Evolutionary conservation across 2,329 filamentous ascomycete species (phyloP).

Genomic region (Clonostachys chloroleuca): DNA sequence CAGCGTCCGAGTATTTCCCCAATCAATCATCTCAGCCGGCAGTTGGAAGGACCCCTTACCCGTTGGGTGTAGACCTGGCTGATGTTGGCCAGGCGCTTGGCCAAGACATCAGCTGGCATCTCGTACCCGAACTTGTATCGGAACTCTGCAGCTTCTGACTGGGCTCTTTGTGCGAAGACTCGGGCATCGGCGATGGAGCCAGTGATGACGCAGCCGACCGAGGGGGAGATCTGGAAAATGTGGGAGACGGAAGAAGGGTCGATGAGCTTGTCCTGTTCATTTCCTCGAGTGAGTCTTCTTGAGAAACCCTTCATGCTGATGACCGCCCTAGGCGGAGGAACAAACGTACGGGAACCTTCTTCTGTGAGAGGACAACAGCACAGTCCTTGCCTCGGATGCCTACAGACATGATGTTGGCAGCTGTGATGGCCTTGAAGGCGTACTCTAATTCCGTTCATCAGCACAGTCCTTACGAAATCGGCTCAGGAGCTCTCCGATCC

Average conservation of each 20-base stretch:
- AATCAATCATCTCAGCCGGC: neutral
- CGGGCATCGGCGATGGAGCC: slow-evolving; percentile 96
- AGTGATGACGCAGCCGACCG: slow-evolving; percentile 97
- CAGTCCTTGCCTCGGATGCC: slow-evolving; percentile 95
- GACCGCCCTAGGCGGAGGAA: neutral
- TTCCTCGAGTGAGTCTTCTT: neutral
- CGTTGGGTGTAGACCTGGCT: slow-evolving; percentile 98
- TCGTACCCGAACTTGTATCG: slow-evolving; percentile 98
- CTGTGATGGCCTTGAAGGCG: slow-evolving; percentile 99
- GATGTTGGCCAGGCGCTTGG: slow-evolving; percentile 97
- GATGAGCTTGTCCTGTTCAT: slow-evolving; percentile 88
- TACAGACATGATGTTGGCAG: slow-evolving; percentile 97
- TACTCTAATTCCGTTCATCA: slow-evolving; percentile 65
- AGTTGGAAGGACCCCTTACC: slow-evolving; percentile 45
- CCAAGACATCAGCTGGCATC: slow-evolving; percentile 96
- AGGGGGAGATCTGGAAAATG: slow-evolving; percentile 94
- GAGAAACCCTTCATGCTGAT: too few relatives aligned
- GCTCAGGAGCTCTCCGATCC: too few relatives aligned
- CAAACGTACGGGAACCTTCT: slow-evolving; percentile 90
- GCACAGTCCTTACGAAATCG: slow-evolving; percentile 1
- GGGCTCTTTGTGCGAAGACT: slow-evolving; percentile 86
- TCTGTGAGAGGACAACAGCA: slow-evolving; percentile 95
- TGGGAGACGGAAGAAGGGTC: slow-evolving; percentile 95
- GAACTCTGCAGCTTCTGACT: slow-evolving; percentile 96
- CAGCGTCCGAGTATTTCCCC: neutral